A percentile compares a stretch with the other conserved stretches of the same genome.
These are phyloP conservation scores for Sarocladium oryzae DNA, from an alignment of 2,329 filamentous ascomycete genomes.

Conservation along the genomic window DNA sequence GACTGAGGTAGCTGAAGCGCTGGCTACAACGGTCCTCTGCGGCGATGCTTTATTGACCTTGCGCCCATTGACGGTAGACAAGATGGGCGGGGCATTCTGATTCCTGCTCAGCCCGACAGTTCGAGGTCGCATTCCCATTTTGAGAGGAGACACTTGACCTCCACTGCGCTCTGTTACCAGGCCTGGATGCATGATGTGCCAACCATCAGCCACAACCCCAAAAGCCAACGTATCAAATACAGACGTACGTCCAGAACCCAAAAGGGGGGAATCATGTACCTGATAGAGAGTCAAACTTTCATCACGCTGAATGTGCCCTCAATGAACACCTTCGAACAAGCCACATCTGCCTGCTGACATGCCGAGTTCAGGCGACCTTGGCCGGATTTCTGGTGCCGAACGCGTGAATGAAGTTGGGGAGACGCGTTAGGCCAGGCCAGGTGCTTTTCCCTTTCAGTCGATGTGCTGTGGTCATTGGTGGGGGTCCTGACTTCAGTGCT, in stretches of 20 bases:
- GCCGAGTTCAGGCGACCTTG: too few species aligned
- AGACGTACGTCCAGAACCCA: too few species aligned
- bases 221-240: background rate
- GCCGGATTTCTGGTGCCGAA: too few species aligned
- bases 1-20: background rate
- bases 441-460: background rate
- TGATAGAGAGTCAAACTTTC: too few species aligned
- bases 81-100: conserved; percentile 2
- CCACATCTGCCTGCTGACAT: too few species aligned
- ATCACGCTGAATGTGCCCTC: too few species aligned
- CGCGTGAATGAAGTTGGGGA: conserved; percentile 5
- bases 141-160: background rate
- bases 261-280: too few species aligned
- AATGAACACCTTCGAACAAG: too few species aligned
- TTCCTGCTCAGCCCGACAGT: conserved; percentile 5
- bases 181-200: background rate
- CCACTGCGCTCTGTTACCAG: background rate
- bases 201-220: background rate
- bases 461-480: background rate
- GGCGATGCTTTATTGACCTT: background rate
- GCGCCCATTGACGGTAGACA: conserved; percentile 1
- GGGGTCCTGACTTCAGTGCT: background rate
- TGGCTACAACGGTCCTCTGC: background rate
- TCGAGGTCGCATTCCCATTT: background rate
- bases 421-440: background rate